Base-by-base conservation (phyloP, 805 yeast genomes). In the Kuraishia borneana region DNA sequence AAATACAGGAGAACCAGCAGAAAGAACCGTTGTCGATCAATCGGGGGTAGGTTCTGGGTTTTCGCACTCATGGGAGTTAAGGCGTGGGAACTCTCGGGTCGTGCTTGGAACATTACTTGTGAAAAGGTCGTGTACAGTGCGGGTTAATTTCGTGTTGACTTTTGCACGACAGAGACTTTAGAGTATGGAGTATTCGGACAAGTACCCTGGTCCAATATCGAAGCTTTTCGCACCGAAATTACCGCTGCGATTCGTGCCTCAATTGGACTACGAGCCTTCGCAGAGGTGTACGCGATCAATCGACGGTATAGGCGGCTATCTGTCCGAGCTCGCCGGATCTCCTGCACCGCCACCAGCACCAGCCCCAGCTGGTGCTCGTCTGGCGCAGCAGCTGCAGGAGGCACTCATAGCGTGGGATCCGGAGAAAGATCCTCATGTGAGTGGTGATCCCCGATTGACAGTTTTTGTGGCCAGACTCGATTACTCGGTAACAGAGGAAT, bases 371-470 rank as follows among this genome's bases (percentile, higher is more conserved):
- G n/a, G n/a, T n/a, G n/a, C n/a, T n/a, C n/a, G n/a, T n/a, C n/a
- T n/a, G n/a, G n/a, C n/a, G 28, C 38, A 46, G 34, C 41, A 49
- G 20, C 41, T 73, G 20, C 57, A 65, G 21, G 46, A 54, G 7
- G 62, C 56, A 16, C 41, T 60, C 10, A 37, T 46, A 3, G 39
- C 50, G 1, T 72, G 83, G 82, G 54, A 73, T 34, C 85, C 88
- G 0, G 50, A 53, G 3, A 45, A 50, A 1, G 88, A 80, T 45
- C 68, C 73, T 1, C 67, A 75, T 29, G 60, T 76, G 10, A 53
- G 58, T 14, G 81, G 80, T 1, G 94, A 85, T 48, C 94, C 96
- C 1, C 76, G 68, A 47, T 62, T 65, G 39, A 89, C 96, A 0
- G 63, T 89, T 3, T 85, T 92, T 50, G 67, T 89, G 5, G 79